A percentile compares a stretch with the other conserved stretches of the same genome.
phyloP scores from a whole-genome alignment of 2,329 filamentous ascomycete species.

The Colletotrichum tropicicola region DNA sequence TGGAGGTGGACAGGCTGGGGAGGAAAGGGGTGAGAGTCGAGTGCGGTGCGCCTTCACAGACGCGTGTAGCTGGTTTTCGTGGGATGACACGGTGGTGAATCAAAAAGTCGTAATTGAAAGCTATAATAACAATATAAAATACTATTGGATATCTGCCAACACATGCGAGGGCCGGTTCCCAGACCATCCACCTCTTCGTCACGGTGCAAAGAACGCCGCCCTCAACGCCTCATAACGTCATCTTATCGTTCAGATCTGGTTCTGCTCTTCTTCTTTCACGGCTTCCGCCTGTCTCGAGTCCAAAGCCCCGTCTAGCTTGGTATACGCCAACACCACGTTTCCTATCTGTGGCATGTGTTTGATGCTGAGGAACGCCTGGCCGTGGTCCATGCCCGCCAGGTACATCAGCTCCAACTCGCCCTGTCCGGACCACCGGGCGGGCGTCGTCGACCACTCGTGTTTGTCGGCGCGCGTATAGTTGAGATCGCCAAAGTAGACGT shows the following conservation, averaged over 20 bases:
- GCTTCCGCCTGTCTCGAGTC: constrained; percentile 8
- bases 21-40: no score
- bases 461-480: constrained; percentile 28
- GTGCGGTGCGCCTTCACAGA: no score
- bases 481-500: constrained; percentile 34
- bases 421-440: constrained; percentile 33
- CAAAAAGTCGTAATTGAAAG: not conserved
- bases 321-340: constrained; percentile 22
- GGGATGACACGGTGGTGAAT: not conserved
- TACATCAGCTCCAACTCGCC: constrained; percentile 37
- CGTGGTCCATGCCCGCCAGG: constrained; percentile 36
- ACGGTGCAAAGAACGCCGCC: not conserved
- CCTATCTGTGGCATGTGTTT: constrained; percentile 24
- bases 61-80: no score
- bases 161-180: constrained; percentile 16
- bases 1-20: no score
- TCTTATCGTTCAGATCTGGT: not conserved
- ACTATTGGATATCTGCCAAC: not conserved
- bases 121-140: not conserved
- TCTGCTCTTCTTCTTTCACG: constrained; percentile 22
- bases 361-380: constrained; percentile 31
- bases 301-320: constrained; percentile 8
- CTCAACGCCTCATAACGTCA: not conserved
- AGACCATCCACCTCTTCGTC: constrained; percentile 11
- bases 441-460: constrained; percentile 28